phyloP scores from a whole-genome alignment of 2,329 filamentous ascomycete species.

The Penicillium sp. region DNA sequence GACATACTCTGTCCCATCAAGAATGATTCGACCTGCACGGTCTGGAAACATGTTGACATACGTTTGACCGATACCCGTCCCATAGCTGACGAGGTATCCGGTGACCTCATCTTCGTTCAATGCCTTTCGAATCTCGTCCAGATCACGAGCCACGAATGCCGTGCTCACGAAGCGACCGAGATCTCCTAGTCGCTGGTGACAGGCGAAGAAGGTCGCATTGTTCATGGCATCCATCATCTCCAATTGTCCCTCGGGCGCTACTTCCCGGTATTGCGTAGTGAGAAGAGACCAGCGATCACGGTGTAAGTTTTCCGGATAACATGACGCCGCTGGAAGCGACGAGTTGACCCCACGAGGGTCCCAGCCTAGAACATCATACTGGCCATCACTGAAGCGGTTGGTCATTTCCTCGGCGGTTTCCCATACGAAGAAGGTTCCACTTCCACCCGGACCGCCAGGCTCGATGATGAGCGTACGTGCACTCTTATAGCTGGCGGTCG shows the following conservation, averaged over 20 bases:
- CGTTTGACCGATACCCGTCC: constrained; percentile 14
- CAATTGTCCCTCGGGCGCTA: constrained; percentile 5
- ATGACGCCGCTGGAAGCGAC: constrained; percentile 11
- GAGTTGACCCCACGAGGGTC: constrained; percentile 15
- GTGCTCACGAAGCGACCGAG: constrained; percentile 16
- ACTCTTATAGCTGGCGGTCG: constrained; percentile 5
- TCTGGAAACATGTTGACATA: constrained; percentile 16
- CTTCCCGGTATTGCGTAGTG: constrained; percentile 10
- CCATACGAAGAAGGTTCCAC: constrained; percentile 11
- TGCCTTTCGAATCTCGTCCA: constrained; percentile 14
- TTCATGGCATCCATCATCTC: constrained; percentile 13
- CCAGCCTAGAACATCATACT: constrained; percentile 14
- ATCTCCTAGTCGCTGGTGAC: constrained; percentile 12
- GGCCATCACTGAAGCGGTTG: constrained; percentile 11
- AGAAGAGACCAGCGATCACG: constrained; percentile 13
- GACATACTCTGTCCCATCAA: constrained; percentile 15
- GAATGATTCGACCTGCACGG: constrained; percentile 11
- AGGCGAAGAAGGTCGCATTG: constrained; percentile 13
- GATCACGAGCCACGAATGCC: constrained; percentile 12
- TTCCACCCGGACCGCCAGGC: constrained; percentile 13
- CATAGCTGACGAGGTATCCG: constrained; percentile 14
- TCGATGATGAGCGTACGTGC: constrained; percentile 15
- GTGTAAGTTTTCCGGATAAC: constrained; percentile 8
- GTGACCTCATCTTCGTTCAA: constrained; percentile 11
- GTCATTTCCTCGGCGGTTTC: constrained; percentile 10